Evolutionary conservation across 2,329 filamentous ascomycete species (phyloP), one percentile per base, ranked within the genome.

Genomic region (Saccharata proteae): DNA sequence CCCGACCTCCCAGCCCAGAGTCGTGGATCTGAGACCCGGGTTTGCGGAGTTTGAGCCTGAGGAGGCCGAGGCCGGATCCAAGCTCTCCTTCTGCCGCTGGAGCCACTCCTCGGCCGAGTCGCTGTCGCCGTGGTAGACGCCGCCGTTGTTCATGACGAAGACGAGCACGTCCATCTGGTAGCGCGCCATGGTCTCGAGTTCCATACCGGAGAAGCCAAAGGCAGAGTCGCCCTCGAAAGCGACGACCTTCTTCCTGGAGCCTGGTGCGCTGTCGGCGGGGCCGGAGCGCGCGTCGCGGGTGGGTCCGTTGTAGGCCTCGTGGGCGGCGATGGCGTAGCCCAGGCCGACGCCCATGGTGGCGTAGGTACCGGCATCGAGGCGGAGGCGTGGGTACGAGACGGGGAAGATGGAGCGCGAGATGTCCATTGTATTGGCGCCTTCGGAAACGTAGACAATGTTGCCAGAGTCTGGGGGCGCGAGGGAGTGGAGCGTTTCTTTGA

Each of bases 361-460:
- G 37, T 70, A 65, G 0, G 68, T 72, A 1, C 69, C 69, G 3
- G 69, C 69, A 45, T 74, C 69, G 14, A 74, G 60, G 14, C 65
- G 61, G 11, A 69, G 58, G 12, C 69, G 62, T 3, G 69, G 69
- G 39, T 69, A 58, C 17, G 67, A 55, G 12, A 73, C 54, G 0
- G 64, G 58, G 43, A 74, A 73, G 25, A 62, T 56, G 9, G 62
- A 65, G 13, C 69, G 63, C 3, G 65, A 69, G 32, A 73, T 71
- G 40, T 74, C 70, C 70, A 73, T 74, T 5, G 69, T 71, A 42
- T 72, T 72, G 6, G 69, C 67, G 5, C 69, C 69, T 50, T 74
- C 68, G 1, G 66, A 69, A 20, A 73, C 54, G 38, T 72, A 73
- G 14, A 72, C 62, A 15, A 71, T 58, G 25, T 57, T 49, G 14